Base-by-base conservation (phyloP, 352 stramenopile species). In the Globisporangium camurandrum region DNA sequence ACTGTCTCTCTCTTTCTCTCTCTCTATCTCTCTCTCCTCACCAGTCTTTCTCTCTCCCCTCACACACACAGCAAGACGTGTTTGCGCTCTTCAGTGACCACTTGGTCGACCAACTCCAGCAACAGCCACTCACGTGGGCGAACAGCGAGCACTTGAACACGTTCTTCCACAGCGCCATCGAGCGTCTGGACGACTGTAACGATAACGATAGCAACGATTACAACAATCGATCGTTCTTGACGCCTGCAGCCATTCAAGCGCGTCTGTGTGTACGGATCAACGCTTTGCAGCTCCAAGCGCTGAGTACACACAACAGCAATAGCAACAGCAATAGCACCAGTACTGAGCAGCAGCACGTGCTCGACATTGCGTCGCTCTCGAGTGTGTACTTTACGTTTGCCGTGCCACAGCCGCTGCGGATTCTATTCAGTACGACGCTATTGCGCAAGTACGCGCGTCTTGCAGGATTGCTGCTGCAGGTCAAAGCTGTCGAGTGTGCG, bases 31-130 rank as follows among this genome's bases (percentile, higher is more conserved):
- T n/a, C n/a, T n/a, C n/a, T n/a, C n/a, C n/a, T n/a, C n/a, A n/a
- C n/a, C n/a, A n/a, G n/a, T n/a, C n/a, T n/a, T n/a, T n/a, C n/a
- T n/a, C n/a, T n/a, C n/a, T n/a, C n/a, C n/a, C n/a, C n/a, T n/a
- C n/a, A n/a, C n/a, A n/a, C n/a, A n/a, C 31, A 27, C 50, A 88
- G 75, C 75, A 88, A 88, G 77, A 88, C 46, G 64, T 83, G 7
- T 86, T 84, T 26, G 67, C 55, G 8, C 53, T 66, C 47, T 63
- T 86, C 20, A 72, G 59, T 38, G 61, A 62, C 19, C 60, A 67
- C 48, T 8, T 88, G 45, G 57, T 88, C n/a, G 56, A 64, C 47
- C 68, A 75, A 39, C 75, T 88, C 51, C 63, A 69, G 51, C 20
- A 36, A 16, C 74, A 86, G 42, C 75, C 72, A 7, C 38, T 84